Evolutionary conservation across 345 rosid species (phyloP).

Genomic region (Cardamine chenopodiifolia): DNA sequence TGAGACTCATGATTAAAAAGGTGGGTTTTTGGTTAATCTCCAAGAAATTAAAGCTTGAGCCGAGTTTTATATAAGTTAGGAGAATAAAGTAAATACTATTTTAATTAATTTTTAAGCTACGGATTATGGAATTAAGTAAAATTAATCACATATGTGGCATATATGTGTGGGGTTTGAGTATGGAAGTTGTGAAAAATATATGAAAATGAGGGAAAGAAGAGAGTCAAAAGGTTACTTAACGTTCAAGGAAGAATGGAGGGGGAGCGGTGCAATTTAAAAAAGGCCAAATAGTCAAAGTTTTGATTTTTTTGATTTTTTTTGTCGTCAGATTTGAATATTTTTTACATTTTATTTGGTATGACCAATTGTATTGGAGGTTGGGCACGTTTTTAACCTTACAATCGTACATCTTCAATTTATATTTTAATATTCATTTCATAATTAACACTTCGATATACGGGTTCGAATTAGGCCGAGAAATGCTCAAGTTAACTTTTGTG

Average conservation of each 20-base stretch:
- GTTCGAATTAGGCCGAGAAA: slow-evolving; percentile 8
- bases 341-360: slow-evolving; percentile 46
- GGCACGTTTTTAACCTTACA: slow-evolving; percentile 18
- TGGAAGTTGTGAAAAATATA: slow-evolving; percentile 28
- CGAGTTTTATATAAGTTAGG: slow-evolving; percentile 17
- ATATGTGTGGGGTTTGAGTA: slow-evolving; percentile 13
- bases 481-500: not conserved
- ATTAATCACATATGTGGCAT: slow-evolving; percentile 17
- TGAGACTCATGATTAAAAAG: slow-evolving; percentile 21
- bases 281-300: slow-evolving; percentile 55
- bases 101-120: not conserved
- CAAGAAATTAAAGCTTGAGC: slow-evolving; percentile 22
- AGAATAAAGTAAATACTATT: slow-evolving; percentile 13
- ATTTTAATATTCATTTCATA: not conserved
- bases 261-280: slow-evolving; percentile 44
- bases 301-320: slow-evolving; percentile 9
- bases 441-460: slow-evolving; percentile 5
- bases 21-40: slow-evolving; percentile 18
- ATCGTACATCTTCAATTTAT: not conserved
- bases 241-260: slow-evolving; percentile 58
- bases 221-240: slow-evolving; percentile 55
- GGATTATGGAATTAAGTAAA: slow-evolving; percentile 13
- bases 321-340: no score
- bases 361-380: slow-evolving; percentile 32
- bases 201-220: slow-evolving; percentile 16